Base-by-base conservation (phyloP, 768 basidiomycete species). In the Leccinum sublutescens region DNA sequence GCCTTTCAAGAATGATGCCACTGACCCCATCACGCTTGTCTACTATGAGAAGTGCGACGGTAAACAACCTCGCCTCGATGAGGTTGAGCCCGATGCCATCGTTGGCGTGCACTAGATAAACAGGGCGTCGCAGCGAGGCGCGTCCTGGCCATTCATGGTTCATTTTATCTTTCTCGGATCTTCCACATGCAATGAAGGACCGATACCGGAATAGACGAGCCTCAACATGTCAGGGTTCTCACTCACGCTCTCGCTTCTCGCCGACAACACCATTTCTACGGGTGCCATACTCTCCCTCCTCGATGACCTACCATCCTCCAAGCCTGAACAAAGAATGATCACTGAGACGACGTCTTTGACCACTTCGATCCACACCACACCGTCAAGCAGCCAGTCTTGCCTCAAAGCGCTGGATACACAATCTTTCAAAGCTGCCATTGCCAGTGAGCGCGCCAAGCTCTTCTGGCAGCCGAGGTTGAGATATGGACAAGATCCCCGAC, bases 181-280 rank as follows among this genome's bases (percentile, higher is more conserved):
- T 1, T 25, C 6, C 3, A 2, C 36, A 25, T 12, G 27, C 31
- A 53, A 23, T 14, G 10, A 29, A 8, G 12, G 47, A 58, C 47
- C 61, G 58, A 63, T 34, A 15, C 36, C 31, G 59, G 50, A 8
- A 65, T 36, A 88, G 92, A 94, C 92, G 25, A 91, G 89, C 57
- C 81, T 96, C 63, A 95, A 93, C 74, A 94, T 95, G 91, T 91
- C 93, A 31, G 94, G 94, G 3, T 91, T 95, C 73, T 94, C 92
- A 15, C 77, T 96, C 60, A 90, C 92, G 1, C 79, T 94, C 17
- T 79, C 95, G 17, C 82, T 92, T 9, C 83, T 96, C 10, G 90
- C 94, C 0, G 68, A 74, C 31, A 51, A 74, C 29, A 58, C 76
- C 1, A 78, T 82, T 6, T 66, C 75, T 5, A 57, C 74, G 4